Conservation (phyloP, 345 rosid genomes). For the Gynandropsis gynandra region DNA sequence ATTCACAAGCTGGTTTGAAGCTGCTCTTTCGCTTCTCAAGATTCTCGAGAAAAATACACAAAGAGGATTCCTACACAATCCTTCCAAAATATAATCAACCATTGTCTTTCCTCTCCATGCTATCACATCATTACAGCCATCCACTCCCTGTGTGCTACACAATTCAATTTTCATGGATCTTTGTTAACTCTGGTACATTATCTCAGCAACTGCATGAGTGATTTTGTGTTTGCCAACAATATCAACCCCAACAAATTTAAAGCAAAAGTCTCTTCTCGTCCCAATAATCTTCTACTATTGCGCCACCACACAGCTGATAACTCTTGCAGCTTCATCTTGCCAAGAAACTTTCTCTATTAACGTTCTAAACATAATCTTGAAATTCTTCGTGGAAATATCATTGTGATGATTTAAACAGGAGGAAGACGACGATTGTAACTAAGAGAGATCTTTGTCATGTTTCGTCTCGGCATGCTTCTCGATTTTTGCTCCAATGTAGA, state of each 20-base stretch:
- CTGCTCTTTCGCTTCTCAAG: too few species aligned
- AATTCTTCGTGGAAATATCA: constrained; percentile 27
- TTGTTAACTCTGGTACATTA: constrained; percentile 44
- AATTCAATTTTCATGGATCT: constrained; percentile 46
- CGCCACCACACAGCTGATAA: too few species aligned
- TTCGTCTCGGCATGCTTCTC: too few species aligned
- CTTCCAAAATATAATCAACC: too few species aligned
- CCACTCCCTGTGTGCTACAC: constrained; percentile 24
- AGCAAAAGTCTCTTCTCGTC: constrained; percentile 67
- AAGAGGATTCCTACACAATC: too few species aligned
- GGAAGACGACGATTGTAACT: constrained; percentile 32
- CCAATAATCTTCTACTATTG: too few species aligned
- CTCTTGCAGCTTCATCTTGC: too few species aligned
- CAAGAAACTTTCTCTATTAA: too few species aligned
- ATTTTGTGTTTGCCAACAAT: constrained; percentile 42
- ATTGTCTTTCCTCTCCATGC: constrained; percentile 57
- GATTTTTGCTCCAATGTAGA: too few species aligned
- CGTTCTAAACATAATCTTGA: constrained; percentile 49
- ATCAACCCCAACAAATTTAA: constrained; percentile 58
- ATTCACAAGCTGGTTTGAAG: constrained; percentile 41
- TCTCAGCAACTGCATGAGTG: constrained; percentile 46
- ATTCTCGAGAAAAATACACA: too few species aligned
- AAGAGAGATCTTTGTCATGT: constrained; percentile 19
- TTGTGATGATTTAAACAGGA: constrained; percentile 28
- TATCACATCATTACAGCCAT: constrained; percentile 21